phyloP scores from a whole-genome alignment of 495 filamentous ascomycete species.

The Penicillium dipodomyicola region DNA sequence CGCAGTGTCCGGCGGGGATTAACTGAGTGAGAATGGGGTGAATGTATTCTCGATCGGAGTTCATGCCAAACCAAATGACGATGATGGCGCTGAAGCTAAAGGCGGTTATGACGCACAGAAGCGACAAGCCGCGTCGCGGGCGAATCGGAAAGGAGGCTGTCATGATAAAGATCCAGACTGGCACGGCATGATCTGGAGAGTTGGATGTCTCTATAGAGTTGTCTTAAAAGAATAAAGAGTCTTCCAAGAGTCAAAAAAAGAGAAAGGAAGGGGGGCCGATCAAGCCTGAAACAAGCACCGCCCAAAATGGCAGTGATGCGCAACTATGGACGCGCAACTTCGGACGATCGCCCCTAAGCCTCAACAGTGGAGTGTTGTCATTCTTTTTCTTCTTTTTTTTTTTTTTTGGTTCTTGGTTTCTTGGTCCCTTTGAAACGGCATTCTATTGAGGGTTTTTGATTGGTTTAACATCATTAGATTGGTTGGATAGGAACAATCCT shows the following conservation, averaged over 20 bases:
- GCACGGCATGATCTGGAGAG: constrained; percentile 17
- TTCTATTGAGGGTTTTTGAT: background rate
- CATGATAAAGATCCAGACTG: constrained; percentile 20
- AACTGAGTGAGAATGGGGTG: constrained; percentile 40
- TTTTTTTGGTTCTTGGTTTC: too few relatives aligned
- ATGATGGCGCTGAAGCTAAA: constrained; percentile 21
- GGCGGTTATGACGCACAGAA: constrained; percentile 25
- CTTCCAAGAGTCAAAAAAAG: background rate
- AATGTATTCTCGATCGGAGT: constrained; percentile 39
- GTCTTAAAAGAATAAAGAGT: background rate
- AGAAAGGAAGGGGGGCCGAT: background rate
- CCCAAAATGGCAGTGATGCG: background rate
- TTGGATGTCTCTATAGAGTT: background rate
- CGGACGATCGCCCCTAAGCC: constrained; percentile 2
- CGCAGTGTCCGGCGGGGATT: constrained; percentile 43
- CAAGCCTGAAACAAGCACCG: background rate
- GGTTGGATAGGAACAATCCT: background rate
- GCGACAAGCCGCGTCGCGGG: constrained; percentile 26
- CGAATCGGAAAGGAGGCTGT: constrained; percentile 26
- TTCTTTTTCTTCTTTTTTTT: background rate
- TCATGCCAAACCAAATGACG: constrained; percentile 41
- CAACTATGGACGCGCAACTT: background rate
- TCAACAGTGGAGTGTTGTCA: constrained; percentile 10
- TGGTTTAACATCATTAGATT: background rate
- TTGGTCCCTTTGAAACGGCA: background rate